Evolutionary conservation across 2,329 filamentous ascomycete genomes (phyloP), one percentile per base, ranked within the genome.

Genomic region (Pseudogymnoascus sp.): DNA sequence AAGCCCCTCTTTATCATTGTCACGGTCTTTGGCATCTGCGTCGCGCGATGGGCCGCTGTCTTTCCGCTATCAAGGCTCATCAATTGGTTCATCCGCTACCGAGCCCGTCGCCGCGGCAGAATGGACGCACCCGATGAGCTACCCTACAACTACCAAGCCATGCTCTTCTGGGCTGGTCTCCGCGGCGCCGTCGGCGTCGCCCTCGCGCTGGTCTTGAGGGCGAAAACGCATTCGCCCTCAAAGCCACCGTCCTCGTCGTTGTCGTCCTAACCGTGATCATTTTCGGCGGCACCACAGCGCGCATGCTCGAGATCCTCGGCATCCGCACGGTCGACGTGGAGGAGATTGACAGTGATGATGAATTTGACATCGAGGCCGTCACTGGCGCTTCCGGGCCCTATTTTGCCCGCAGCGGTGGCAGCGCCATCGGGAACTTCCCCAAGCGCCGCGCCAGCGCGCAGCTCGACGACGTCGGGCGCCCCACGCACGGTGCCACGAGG

Each of bases 151-250:
- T 96, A 97, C 76, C 95, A 97, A 76, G 92, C 90, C n/a, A 97
- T 99, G 95, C 85, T 99, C n/a, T 99, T 96, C 78, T 99, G 95
- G 95, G 95, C 95, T 14, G 95, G 95, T 25, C 82, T 99, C 31
- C 90, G 95, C 66, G 95, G 95, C 70, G 95, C 95, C 55, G 95
- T 99, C 69, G 95, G 95, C 63, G 95, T 99, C 37, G 95, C 95
- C 1, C 81, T 99, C 55, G 95, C 95, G 93, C 93, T 21, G 89
- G 96, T 25, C 82, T 99, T 55, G 88, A 85, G 0, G 95, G 93
- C 52, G 85, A 87, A 61, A 95, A 96, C 71, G 87, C 87, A 0
- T 88, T 88, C 63, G 90, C 91, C 0, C 81, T 99, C 37, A 89
- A 92, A 69, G 95, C 95, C 5, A 99, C 95, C 0, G 93, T 99